phyloP scores from a whole-genome alignment of 129 eudicot genomes.

The Smallanthus sonchifolius region DNA sequence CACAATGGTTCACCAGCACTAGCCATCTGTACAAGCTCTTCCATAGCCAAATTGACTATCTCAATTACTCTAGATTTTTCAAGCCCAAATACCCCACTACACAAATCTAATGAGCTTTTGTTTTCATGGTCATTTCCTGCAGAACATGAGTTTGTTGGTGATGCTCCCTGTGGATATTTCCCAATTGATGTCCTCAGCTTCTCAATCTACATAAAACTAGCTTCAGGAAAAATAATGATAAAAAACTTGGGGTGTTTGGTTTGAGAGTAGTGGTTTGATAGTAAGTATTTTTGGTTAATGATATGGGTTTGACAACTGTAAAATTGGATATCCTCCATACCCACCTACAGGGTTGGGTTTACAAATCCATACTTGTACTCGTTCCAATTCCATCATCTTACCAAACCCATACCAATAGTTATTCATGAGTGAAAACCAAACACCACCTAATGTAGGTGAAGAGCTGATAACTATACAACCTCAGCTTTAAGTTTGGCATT shows the following conservation, averaged over 20 bases:
- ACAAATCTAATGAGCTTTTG: slow-evolving; percentile 60
- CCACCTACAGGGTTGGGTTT: not conserved
- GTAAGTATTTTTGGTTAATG: not conserved
- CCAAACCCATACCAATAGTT: not conserved
- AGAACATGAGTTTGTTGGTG: slow-evolving; percentile 53
- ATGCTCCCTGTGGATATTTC: slow-evolving; percentile 49
- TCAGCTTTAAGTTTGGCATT: slow-evolving; percentile 85
- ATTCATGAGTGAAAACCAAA: not conserved
- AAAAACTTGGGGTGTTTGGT: not conserved
- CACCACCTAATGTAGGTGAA: not conserved
- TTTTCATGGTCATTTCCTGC: slow-evolving; percentile 57
- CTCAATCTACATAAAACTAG: slow-evolving; percentile 52
- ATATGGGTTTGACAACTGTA: not conserved
- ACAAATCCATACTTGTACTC: not conserved
- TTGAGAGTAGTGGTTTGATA: not conserved
- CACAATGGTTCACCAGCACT: slow-evolving; percentile 76
- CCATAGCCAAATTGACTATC: slow-evolving; percentile 50
- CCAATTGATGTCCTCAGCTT: slow-evolving; percentile 64
- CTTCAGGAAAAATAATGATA: not conserved
- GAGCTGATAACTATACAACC: slow-evolving; percentile 38
- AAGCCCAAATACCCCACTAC: slow-evolving; percentile 59
- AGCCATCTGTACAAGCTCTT: slow-evolving; percentile 77
- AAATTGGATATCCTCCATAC: not conserved
- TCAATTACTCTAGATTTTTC: slow-evolving; percentile 63
- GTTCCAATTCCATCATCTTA: not conserved